Percentiles rank a stretch among this genome's conserved stretches.
These are phyloP conservation scores for Roridomyces roridus DNA, from an alignment of 768 basidiomycete genomes.

Conservation along the genomic window DNA sequence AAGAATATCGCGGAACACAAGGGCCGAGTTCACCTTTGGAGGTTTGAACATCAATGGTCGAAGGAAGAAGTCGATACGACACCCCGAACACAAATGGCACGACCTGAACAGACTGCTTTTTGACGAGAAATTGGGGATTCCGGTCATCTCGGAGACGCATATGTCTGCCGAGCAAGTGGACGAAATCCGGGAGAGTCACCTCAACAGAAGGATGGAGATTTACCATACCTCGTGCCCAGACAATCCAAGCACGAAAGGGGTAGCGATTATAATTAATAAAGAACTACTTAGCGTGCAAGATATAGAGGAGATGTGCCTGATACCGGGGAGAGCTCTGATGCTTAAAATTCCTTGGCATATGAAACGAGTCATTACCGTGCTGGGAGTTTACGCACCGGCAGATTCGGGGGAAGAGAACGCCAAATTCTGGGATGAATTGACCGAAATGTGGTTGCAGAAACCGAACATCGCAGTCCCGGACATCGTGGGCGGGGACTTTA, in stretches of 20 bases:
- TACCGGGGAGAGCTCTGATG: slow-evolving; percentile 5
- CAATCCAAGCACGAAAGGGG: background rate
- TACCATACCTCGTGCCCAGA: background rate
- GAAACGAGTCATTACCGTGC: background rate
- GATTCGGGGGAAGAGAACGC: slow-evolving; percentile 3
- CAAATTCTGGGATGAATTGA: background rate
- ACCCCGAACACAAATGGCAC: slow-evolving; percentile 13
- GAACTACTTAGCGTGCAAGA: background rate
- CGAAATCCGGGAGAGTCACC: background rate
- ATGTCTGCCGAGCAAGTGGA: background rate
- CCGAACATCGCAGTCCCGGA: slow-evolving; percentile 1
- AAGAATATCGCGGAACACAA: background rate
- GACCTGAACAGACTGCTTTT: background rate
- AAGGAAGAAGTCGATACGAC: background rate
- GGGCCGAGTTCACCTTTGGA: background rate
- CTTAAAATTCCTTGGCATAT: slow-evolving; percentile 12
- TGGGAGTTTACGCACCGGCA: slow-evolving; percentile 10
- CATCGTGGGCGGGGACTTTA: background rate
- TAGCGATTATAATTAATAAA: slow-evolving; percentile 23
- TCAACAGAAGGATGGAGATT: background rate
- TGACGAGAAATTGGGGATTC: slow-evolving; percentile 5
- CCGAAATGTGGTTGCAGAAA: background rate
- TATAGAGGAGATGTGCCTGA: background rate
- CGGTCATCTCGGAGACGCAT: slow-evolving; percentile 3
- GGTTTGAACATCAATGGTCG: background rate